Evolutionary conservation across 202 grass and related monocot genomes (phyloP), one percentile per base, ranked within the genome.

Genomic region (Bolboschoenoplectus hybrid): DNA sequence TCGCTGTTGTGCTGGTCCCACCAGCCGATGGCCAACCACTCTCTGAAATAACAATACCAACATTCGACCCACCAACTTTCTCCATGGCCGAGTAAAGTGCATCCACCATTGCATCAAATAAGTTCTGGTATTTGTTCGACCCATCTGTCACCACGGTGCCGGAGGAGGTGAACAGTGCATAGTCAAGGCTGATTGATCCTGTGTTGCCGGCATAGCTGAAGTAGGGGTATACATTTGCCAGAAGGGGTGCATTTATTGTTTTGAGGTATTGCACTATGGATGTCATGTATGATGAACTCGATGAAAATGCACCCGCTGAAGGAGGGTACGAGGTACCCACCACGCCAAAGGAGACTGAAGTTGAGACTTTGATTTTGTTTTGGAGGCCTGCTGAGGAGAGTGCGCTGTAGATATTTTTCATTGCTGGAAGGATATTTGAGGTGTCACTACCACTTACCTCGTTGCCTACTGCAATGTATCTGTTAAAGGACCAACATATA

Each of bases 81-180:
- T 20, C 85, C 89, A 94, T 94, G 2, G 92, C 92, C 0, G 50
- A 1, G 88, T 94, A 94, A 85, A 92, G 88, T 3, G 88, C 92
- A 85, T 94, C 92, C 3, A 94, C 92, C 0, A 87, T 88, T 34
- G 92, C 91, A 80, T 94, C 92, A 87, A 94, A 94, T 0, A 94
- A 82, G 86, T 94, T 94, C 88, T 94, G 92, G 84, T 94, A 94
- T 3, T 91, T 91, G 78, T 90, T 85, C 0, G 69, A 60, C n/a
- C 88, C 86, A 58, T 94, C 92, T 76, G 86, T 87, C 47, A 92
- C 88, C 8, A 94, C 90, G 6, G 92, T 89, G 41, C 92, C 84
- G 1, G 76, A 5, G 0, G 90, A 14, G 0, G 92, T 94, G 92
- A 94, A 92, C 39, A 94, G 83, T 60, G 92, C 92, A 75, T 94